Conservation (phyloP, 805 yeast species). For the Candida taoyuanica region DNA sequence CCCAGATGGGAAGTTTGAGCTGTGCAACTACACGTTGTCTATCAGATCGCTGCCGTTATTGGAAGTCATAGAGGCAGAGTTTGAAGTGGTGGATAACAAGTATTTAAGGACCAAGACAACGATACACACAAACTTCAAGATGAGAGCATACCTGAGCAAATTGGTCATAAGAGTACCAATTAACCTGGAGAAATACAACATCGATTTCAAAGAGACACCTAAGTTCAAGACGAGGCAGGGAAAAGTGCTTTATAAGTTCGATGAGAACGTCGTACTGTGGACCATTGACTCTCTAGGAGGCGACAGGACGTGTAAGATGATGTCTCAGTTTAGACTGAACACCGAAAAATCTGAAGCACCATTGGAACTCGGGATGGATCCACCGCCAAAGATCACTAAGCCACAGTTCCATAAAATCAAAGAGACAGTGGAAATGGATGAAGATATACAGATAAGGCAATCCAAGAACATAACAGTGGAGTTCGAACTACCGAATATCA, state of each 20-base stretch:
- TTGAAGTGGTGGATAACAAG: neutral
- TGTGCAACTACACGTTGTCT: slow-evolving; percentile 42
- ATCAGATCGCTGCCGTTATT: slow-evolving; percentile 26
- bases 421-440: slow-evolving; percentile 13
- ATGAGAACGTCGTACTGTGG: slow-evolving; percentile 70
- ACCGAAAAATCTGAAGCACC: slow-evolving; percentile 23
- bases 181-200: slow-evolving; percentile 34
- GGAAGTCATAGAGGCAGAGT: slow-evolving; percentile 13
- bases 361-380: slow-evolving; percentile 24
- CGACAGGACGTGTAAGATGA: slow-evolving; percentile 47
- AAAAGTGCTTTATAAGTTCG: slow-evolving; percentile 64
- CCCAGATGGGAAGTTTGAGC: slow-evolving; percentile 81
- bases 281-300: slow-evolving; percentile 64
- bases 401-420: slow-evolving; percentile 24
- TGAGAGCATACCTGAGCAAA: slow-evolving; percentile 55
- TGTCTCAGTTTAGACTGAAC: slow-evolving; percentile 41
- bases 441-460: slow-evolving; percentile 2
- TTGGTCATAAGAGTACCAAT: slow-evolving; percentile 62
- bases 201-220: slow-evolving; percentile 46
- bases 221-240: slow-evolving; percentile 73
- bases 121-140: slow-evolving; percentile 57
- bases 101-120: slow-evolving; percentile 9
- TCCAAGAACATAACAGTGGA: slow-evolving; percentile 40
- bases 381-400: slow-evolving; percentile 21
- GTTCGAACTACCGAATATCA: slow-evolving; percentile 60